A percentile compares a stretch with the other conserved stretches of the same genome.
Conservation (phyloP, 164 flowering plant genomes). For the Nymphaea colorata region DNA sequence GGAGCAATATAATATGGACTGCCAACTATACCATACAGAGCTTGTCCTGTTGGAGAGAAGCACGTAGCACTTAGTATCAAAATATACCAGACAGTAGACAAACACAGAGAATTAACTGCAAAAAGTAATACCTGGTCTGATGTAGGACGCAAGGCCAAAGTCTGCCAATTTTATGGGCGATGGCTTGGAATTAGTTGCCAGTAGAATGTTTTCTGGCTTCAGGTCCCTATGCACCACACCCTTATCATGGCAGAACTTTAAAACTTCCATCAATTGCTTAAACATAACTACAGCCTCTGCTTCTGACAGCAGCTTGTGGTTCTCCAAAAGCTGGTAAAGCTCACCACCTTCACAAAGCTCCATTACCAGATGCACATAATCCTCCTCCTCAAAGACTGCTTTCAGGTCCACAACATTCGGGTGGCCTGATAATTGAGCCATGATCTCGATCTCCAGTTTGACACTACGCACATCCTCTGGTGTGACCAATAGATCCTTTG, state of each 20-base stretch:
- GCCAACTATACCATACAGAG: slow-evolving; percentile 62
- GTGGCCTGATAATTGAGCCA: slow-evolving; percentile 48
- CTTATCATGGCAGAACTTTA: slow-evolving; percentile 43
- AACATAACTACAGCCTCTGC: slow-evolving; percentile 28
- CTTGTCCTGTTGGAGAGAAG: slow-evolving; percentile 32
- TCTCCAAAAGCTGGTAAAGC: slow-evolving; percentile 38
- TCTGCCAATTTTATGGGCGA: slow-evolving; percentile 52
- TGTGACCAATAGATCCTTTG: slow-evolving; percentile 39
- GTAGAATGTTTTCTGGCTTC: slow-evolving; percentile 52
- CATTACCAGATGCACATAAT: slow-evolving; percentile 51
- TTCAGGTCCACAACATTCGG: slow-evolving; percentile 51
- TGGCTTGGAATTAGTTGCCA: slow-evolving; percentile 30
- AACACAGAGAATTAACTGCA: background rate
- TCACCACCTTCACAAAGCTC: slow-evolving; percentile 70
- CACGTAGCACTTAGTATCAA: background rate
- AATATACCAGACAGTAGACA: background rate
- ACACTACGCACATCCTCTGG: slow-evolving; percentile 33
- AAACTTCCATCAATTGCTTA: slow-evolving; percentile 36
- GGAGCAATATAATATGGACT: slow-evolving; percentile 86
- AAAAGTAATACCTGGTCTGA: slow-evolving; percentile 43
- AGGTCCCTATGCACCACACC: slow-evolving; percentile 56
- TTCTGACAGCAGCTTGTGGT: slow-evolving; percentile 36
- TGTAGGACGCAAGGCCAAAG: slow-evolving; percentile 61
- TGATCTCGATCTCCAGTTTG: slow-evolving; percentile 48
- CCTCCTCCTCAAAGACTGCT: slow-evolving; percentile 48